Evolutionary conservation across 2,329 filamentous ascomycete genomes (phyloP).

Genomic region (Eurotiales sp.): DNA sequence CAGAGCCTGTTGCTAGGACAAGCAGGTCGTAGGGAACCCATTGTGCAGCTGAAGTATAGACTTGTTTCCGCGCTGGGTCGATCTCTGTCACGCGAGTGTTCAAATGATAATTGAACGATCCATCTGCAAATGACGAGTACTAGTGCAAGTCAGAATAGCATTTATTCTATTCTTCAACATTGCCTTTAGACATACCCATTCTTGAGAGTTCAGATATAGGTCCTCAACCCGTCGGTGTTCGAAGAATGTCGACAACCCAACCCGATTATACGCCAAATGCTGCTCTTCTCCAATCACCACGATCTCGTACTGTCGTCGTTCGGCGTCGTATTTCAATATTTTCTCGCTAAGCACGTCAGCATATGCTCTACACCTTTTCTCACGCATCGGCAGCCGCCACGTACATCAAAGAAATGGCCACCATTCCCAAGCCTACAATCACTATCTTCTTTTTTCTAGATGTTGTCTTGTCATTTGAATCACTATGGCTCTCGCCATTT

Average conservation of each 20-base stretch:
- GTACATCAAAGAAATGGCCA: conserved; percentile 83
- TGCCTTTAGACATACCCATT: conserved; percentile 60
- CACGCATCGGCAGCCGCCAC: too few relatives aligned
- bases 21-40: conserved; percentile 73
- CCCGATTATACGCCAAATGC: conserved; percentile 85
- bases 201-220: conserved; percentile 77
- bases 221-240: conserved; percentile 80
- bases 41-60: conserved; percentile 67
- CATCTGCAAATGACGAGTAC: conserved; percentile 65
- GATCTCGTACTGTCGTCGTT: conserved; percentile 71
- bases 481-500: not conserved
- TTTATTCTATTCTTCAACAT: conserved; percentile 3
- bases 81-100: conserved; percentile 71
- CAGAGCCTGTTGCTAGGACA: conserved; percentile 80
- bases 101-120: conserved; percentile 68
- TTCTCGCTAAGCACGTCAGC: conserved; percentile 64
- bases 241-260: conserved; percentile 85
- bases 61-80: conserved; percentile 59
- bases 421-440: conserved; percentile 84
- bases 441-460: conserved; percentile 61
- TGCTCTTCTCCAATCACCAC: conserved; percentile 84
- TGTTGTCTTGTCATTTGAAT: conserved; percentile 1
- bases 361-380: too few relatives aligned
- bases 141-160: conserved; percentile 27
- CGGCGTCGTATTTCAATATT: conserved; percentile 76